These are phyloP conservation scores for Melanomma pulvis-pyrius DNA, from an alignment of 495 filamentous ascomycete species.

Conservation along the genomic window DNA sequence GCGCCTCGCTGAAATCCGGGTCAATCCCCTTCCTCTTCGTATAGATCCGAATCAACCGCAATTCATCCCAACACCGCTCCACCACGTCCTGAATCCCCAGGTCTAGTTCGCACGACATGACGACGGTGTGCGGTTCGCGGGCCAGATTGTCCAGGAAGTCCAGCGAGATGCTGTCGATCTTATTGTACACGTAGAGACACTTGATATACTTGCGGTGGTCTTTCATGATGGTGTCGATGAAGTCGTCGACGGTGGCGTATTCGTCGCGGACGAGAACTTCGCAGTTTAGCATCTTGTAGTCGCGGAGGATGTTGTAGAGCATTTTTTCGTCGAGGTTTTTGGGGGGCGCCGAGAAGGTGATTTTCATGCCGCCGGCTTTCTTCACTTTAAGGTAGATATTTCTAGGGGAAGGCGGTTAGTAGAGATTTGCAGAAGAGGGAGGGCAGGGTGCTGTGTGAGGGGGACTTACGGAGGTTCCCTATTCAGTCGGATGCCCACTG, in stretches of 20 bases:
- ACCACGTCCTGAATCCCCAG: conserved; percentile 96
- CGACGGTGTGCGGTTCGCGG: conserved; percentile 86
- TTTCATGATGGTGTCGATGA: conserved; percentile 99
- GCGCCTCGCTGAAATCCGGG: conserved; percentile 86
- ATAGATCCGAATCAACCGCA: conserved; percentile 89
- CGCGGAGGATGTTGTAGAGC: conserved; percentile 91
- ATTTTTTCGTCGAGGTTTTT: conserved; percentile 96
- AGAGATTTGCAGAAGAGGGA: neutral
- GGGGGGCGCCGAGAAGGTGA: conserved; percentile 87
- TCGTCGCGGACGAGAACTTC: conserved; percentile 96
- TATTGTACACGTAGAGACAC: conserved; percentile 98
- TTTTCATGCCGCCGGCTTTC: conserved; percentile 98
- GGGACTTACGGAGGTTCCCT: conserved; percentile 78
- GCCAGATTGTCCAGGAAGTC: conserved; percentile 92
- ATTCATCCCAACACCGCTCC: conserved; percentile 92
- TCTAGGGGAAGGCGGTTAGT: conserved; percentile 47
- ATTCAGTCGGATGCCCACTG: conserved; percentile 94
- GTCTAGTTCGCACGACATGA: conserved; percentile 98
- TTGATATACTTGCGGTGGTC: conserved; percentile 98
- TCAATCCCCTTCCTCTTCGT: conserved; percentile 93
- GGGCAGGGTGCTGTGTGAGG: neutral
- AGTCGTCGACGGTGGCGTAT: conserved; percentile 92
- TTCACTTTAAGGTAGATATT: conserved; percentile 99
- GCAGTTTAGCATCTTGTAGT: conserved; percentile 99
- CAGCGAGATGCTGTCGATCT: conserved; percentile 93